Base-by-base conservation (phyloP, 495 filamentous ascomycete species). In the Sabuloglossum arenarium region DNA sequence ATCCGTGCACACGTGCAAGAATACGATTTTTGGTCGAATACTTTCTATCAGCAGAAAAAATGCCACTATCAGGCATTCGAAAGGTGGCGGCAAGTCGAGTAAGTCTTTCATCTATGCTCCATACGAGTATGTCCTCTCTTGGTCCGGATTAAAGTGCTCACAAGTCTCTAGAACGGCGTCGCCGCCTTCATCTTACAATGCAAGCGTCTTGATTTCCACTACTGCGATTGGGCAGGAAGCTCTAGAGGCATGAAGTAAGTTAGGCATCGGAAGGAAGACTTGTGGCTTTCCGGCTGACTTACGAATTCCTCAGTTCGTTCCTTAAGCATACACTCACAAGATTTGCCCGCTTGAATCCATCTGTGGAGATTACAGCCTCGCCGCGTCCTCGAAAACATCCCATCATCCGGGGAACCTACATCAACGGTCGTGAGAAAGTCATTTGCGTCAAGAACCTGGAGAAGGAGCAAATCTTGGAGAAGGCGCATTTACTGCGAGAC, bases 111-210 rank as follows among this genome's bases (percentile, higher is more conserved):
- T 24, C 3, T 43, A n/a, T 24, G 47, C 8, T 23, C 29, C n/a
- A 34, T 30, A 28, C n/a, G 24, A 51, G 19, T 30, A 19, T 11
- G 21, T 29, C 47, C 28, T 9, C 3, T 23, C 16, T 14, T n/a
- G 3, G 30, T 6, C 24, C 3, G 32, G 28, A 23, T 55, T 28
- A 29, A 55, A 14, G 28, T 32, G 46, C 34, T 47, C 16, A 56
- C 37, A 12, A 11, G 19, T 10, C 29, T 16, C n/a, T 61, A 95
- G 86, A 98, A 98, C 70, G 91, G 91, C 74, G 79, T 95, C 61
- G 91, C 88, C 57, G 87, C 90, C 61, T 98, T 97, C 72, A 86
- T 98, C 68, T 76, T 94, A 58, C 89, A 94, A 79, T 98, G 91
- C 78, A 94, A 85, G 70, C 82, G 83, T 59, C 75, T 98, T 66